phyloP scores from a whole-genome alignment of 1,139 yeast genomes.

The Candida mesenterica region DNA sequence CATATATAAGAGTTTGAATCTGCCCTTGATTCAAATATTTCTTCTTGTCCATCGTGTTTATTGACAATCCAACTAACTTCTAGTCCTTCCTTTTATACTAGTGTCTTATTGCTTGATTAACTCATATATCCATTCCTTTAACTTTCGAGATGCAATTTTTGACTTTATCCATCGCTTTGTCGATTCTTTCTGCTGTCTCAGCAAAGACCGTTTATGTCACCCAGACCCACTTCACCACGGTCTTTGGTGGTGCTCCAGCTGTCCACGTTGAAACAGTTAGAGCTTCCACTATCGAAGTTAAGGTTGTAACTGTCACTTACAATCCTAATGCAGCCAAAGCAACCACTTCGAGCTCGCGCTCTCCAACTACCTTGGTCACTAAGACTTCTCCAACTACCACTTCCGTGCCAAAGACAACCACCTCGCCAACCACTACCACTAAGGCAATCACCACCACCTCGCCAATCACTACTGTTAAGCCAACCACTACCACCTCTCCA shows the following conservation, averaged over 20 bases:
- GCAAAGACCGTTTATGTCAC: constrained; percentile 27
- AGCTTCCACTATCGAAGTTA: not conserved
- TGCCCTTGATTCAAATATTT: not conserved
- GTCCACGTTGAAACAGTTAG: constrained; percentile 5
- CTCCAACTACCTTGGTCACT: constrained; percentile 11
- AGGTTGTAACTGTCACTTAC: not conserved
- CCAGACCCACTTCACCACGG: constrained; percentile 22
- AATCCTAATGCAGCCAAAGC: not conserved
- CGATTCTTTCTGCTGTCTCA: constrained; percentile 16
- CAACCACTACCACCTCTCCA: not conserved
- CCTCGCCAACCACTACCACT: constrained; percentile 3
- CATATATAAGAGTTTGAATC: not conserved
- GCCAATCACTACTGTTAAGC: not conserved
- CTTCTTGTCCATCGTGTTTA: not conserved
- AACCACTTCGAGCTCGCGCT: not conserved
- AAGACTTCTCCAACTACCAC: constrained; percentile 6
- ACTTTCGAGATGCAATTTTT: constrained; percentile 23
- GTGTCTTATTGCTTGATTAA: constrained; percentile 4
- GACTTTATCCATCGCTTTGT: constrained; percentile 17
- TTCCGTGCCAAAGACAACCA: constrained; percentile 5
- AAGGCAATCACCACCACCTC: constrained; percentile 1
- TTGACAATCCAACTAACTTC: not conserved
- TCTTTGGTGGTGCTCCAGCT: constrained; percentile 16
- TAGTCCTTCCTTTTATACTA: constrained; percentile 1
- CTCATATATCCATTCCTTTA: too few species aligned